These are phyloP conservation scores for Pholiota molesta DNA, from an alignment of 768 basidiomycete genomes.

Conservation along the genomic window DNA sequence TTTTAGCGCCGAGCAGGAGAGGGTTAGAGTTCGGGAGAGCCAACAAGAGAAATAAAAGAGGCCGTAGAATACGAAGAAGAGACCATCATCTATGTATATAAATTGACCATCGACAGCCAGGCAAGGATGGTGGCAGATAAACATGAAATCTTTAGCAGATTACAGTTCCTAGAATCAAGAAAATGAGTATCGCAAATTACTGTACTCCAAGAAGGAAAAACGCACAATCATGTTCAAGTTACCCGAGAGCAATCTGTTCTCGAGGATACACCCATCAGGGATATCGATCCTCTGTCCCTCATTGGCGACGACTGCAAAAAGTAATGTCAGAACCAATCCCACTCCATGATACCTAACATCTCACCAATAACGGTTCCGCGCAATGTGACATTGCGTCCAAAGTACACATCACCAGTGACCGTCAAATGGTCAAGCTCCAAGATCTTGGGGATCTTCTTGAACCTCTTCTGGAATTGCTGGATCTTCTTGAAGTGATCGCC, in stretches of 20 bases:
- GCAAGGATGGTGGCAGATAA: not conserved
- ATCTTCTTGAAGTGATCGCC: constrained; percentile 98
- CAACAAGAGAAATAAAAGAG: not conserved
- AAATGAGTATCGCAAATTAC: not conserved
- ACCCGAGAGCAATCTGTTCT: constrained; percentile 81
- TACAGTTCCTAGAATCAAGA: constrained; percentile 17
- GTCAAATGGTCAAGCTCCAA: constrained; percentile 94
- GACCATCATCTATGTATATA: constrained; percentile 4
- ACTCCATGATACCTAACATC: constrained; percentile 4
- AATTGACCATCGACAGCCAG: not conserved
- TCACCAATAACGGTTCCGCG: constrained; percentile 86
- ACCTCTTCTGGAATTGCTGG: constrained; percentile 89
- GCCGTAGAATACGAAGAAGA: constrained; percentile 2
- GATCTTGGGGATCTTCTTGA: constrained; percentile 92
- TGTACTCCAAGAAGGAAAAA: not conserved
- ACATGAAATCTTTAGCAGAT: not conserved
- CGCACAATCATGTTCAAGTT: constrained; percentile 81
- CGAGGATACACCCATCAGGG: constrained; percentile 79
- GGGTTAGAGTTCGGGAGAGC: no score
- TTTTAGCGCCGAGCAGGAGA: not conserved
- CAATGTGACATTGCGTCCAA: constrained; percentile 84
- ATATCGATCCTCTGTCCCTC: constrained; percentile 84
- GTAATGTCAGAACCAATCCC: not conserved
- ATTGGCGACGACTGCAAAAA: constrained; percentile 64
- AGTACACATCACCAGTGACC: constrained; percentile 89